These are phyloP conservation scores for Exophiala viscosa DNA, from an alignment of 2,329 filamentous ascomycete species.

Conservation along the genomic window DNA sequence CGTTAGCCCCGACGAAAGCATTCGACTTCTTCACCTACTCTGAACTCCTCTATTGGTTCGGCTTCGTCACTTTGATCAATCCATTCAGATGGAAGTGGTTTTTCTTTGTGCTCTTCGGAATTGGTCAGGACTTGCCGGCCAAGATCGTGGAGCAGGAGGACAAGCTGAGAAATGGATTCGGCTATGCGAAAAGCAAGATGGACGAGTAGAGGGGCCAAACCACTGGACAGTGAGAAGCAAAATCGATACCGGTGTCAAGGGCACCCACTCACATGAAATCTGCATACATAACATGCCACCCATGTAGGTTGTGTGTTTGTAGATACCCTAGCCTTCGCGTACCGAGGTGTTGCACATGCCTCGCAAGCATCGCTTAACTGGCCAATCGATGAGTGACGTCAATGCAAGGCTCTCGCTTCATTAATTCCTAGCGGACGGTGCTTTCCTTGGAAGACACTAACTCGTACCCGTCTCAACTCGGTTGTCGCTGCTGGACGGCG, in stretches of 20 bases:
- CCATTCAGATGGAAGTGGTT: conserved; percentile 92
- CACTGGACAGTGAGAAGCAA: not conserved
- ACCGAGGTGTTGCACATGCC: too few relatives aligned
- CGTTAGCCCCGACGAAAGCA: conserved; percentile 64
- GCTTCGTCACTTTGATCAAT: conserved; percentile 73
- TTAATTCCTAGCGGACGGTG: too few relatives aligned
- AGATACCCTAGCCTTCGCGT: too few relatives aligned
- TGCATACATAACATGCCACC: too few relatives aligned
- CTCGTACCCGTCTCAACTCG: too few relatives aligned
- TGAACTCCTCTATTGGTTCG: conserved; percentile 81
- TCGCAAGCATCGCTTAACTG: too few relatives aligned
- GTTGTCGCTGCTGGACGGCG: too few relatives aligned
- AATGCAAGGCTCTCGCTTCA: too few relatives aligned
- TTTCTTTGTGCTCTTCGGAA: conserved; percentile 72
- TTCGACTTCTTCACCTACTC: conserved; percentile 90
- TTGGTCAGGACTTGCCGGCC: conserved; percentile 64
- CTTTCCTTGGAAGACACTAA: too few relatives aligned
- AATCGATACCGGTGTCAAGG: not conserved
- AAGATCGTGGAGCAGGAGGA: conserved; percentile 65
- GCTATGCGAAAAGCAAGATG: conserved; percentile 26
- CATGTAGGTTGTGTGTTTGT: too few relatives aligned
- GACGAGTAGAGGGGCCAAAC: conserved; percentile 3
- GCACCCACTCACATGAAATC: not conserved
- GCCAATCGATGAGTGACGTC: too few relatives aligned
- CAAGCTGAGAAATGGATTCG: conserved; percentile 53